Conservation (phyloP, 192 early-diverging fungal species). For the Coemansia sp. region DNA sequence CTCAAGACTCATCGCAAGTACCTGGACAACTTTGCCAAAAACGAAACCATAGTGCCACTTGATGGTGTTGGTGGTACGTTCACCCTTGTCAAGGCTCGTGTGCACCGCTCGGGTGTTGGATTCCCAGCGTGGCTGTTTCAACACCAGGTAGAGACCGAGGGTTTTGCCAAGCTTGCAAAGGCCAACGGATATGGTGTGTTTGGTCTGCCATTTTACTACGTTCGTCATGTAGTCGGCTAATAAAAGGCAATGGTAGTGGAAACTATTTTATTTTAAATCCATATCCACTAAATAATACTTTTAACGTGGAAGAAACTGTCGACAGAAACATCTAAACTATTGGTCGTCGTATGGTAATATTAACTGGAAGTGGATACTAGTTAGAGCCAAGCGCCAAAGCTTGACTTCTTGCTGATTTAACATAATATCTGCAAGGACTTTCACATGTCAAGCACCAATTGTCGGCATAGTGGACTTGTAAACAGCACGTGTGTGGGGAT, state of each 20-base stretch:
- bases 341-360: no score
- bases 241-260: background rate
- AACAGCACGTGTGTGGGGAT: no score
- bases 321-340: no score
- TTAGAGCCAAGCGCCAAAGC: background rate
- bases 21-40: conserved; percentile 44
- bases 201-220: conserved; percentile 66
- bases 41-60: conserved; percentile 57
- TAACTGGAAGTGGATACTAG: no score
- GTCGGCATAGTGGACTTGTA: no score
- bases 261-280: background rate
- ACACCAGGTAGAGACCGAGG: conserved; percentile 75
- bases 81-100: conserved; percentile 64
- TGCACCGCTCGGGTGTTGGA: conserved; percentile 68
- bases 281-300: no score
- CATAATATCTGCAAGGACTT: background rate
- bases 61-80: conserved; percentile 74
- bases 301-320: no score
- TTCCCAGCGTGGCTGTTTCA: conserved; percentile 66
- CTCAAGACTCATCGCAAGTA: conserved; percentile 50
- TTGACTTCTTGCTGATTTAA: background rate
- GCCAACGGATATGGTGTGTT: conserved; percentile 62
- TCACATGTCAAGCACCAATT: background rate
- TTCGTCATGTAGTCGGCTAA: conserved; percentile 59
- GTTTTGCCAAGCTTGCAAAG: conserved; percentile 73